phyloP scores from a whole-genome alignment of 352 stramenopile species.

The Globisporangium recalcitrans region DNA sequence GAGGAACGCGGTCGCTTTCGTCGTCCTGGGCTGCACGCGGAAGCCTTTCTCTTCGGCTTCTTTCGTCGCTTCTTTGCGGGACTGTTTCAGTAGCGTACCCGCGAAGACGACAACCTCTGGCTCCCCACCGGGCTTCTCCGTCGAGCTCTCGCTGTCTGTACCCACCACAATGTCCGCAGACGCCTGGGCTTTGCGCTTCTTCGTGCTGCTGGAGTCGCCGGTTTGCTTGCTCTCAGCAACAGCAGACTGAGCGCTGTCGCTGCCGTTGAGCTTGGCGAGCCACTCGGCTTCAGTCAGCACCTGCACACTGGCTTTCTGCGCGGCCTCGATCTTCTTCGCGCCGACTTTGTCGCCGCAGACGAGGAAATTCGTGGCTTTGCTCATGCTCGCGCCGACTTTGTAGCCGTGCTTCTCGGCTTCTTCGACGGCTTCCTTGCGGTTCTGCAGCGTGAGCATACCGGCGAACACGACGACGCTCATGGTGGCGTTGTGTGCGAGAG shows the following conservation, averaged over 20 bases:
- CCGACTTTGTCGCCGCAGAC: conserved; percentile 48
- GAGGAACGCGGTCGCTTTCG: conserved; percentile 29
- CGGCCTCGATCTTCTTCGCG: conserved; percentile 45
- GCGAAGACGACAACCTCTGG: conserved; percentile 25
- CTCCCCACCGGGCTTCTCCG: neutral
- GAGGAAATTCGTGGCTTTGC: conserved; percentile 36
- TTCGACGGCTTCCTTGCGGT: conserved; percentile 29
- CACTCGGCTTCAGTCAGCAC: conserved; percentile 40
- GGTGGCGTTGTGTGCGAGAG: too few species aligned
- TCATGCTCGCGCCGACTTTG: conserved; percentile 30
- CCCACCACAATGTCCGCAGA: neutral
- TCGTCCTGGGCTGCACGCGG: conserved; percentile 21
- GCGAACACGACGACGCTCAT: conserved; percentile 46
- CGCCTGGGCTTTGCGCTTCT: conserved; percentile 20
- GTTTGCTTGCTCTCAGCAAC: neutral
- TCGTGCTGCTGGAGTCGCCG: neutral
- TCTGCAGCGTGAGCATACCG: conserved; percentile 35
- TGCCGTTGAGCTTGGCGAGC: conserved; percentile 22
- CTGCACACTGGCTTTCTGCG: conserved; percentile 28
- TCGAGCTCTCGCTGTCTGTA: neutral
- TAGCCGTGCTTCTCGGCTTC: conserved; percentile 36
- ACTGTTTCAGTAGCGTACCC: conserved; percentile 21
- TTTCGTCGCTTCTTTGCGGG: conserved; percentile 26
- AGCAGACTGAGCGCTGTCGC: neutral
- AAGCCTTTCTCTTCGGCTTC: conserved; percentile 24